phyloP scores from a whole-genome alignment of 1,284 basidiomycete species.

The Pyrrhoderma lamaoense region DNA sequence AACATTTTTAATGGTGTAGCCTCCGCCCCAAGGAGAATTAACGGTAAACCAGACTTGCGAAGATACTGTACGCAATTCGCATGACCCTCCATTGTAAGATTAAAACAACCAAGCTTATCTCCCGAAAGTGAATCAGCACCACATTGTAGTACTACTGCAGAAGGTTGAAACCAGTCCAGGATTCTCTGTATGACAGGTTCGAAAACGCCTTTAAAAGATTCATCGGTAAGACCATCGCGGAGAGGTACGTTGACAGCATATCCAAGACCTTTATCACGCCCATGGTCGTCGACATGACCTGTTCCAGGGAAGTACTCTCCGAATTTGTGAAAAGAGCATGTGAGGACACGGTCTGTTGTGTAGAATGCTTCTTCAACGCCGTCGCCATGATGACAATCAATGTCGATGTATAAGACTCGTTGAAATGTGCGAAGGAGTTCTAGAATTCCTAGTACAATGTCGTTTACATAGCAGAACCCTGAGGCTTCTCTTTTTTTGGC shows the following conservation, averaged over 20 bases:
- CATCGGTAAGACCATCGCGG: slow-evolving; percentile 90
- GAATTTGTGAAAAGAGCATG: slow-evolving; percentile 92
- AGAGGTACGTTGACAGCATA: slow-evolving; percentile 94
- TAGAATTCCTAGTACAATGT: slow-evolving; percentile 86
- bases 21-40: slow-evolving; percentile 94
- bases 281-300: slow-evolving; percentile 80
- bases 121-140: slow-evolving; percentile 94
- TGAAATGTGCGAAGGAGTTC: slow-evolving; percentile 78
- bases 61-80: slow-evolving; percentile 88
- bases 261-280: slow-evolving; percentile 80
- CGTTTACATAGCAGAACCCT: slow-evolving; percentile 97
- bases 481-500: slow-evolving; percentile 96
- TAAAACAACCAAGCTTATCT: slow-evolving; percentile 96
- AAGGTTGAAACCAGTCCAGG: slow-evolving; percentile 85
- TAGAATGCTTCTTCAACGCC: slow-evolving; percentile 99
- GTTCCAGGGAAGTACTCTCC: slow-evolving; percentile 98
- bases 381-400: slow-evolving; percentile 97
- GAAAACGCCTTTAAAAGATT: slow-evolving; percentile 76
- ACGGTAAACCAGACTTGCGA: slow-evolving; percentile 77
- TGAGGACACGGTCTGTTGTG: slow-evolving; percentile 95
- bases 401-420: slow-evolving; percentile 95
- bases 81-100: slow-evolving; percentile 92
- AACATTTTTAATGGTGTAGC: slow-evolving; percentile 96
- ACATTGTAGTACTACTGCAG: slow-evolving; percentile 90
- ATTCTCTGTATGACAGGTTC: slow-evolving; percentile 84